A percentile compares a stretch with the other conserved stretches of the same genome.
Conservation (phyloP, 2,329 filamentous ascomycete genomes). For the Beauveria medogensis region DNA sequence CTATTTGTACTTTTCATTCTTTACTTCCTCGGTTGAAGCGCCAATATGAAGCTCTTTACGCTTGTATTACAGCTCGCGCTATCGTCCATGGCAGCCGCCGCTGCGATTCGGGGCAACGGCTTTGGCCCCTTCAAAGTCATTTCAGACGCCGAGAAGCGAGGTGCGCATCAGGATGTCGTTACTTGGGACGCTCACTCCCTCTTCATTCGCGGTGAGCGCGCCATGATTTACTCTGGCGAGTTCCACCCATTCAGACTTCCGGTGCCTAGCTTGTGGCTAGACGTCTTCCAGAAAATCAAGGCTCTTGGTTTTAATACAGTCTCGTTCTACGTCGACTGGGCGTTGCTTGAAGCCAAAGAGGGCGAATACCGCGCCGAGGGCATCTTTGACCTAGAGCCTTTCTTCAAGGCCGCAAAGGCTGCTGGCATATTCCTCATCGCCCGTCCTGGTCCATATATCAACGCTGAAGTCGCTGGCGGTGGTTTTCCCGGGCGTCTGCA, state of each 20-base stretch:
- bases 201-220: slow-evolving; percentile 56
- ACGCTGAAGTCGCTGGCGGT: slow-evolving; percentile 60
- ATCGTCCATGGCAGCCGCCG: not conserved
- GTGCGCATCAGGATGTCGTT: slow-evolving; percentile 24
- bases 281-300: slow-evolving; percentile 68
- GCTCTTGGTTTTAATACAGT: slow-evolving; percentile 63
- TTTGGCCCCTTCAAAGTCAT: slow-evolving; percentile 4
- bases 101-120: not conserved
- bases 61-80: slow-evolving; percentile 2
- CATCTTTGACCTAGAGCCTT: slow-evolving; percentile 58
- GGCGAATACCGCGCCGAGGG: slow-evolving; percentile 59
- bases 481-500: slow-evolving; percentile 69
- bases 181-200: slow-evolving; percentile 62
- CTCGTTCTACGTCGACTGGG: slow-evolving; percentile 67
- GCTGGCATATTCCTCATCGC: slow-evolving; percentile 65
- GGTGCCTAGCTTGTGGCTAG: slow-evolving; percentile 40
- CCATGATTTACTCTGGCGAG: slow-evolving; percentile 60
- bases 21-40: not conserved
- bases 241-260: slow-evolving; percentile 50
- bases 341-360: slow-evolving; percentile 58
- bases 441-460: slow-evolving; percentile 59
- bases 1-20: not conserved
- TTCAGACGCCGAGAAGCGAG: not conserved
- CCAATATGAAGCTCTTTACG: slow-evolving; percentile 1
- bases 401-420: slow-evolving; percentile 59